These are phyloP conservation scores for Aspergillus oerlinghausenensis DNA, from an alignment of 2,329 filamentous ascomycete species.

Conservation along the genomic window DNA sequence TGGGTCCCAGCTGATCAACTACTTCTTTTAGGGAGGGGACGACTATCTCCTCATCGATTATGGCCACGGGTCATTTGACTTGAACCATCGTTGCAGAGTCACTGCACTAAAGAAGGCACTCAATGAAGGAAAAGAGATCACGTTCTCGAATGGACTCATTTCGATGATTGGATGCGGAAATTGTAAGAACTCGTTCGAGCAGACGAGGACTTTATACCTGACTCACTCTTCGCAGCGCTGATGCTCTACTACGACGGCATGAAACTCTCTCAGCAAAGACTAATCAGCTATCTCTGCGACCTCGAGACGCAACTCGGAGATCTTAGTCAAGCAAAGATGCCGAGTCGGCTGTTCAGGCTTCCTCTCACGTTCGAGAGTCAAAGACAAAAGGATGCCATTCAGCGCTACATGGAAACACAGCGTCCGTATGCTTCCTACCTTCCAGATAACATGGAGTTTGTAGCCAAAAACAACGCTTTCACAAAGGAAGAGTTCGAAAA, in stretches of 20 bases:
- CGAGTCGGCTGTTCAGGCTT: slow-evolving; percentile 42
- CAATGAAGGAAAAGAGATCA: slow-evolving; percentile 29
- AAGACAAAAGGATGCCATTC: slow-evolving; percentile 47
- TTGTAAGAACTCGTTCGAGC: slow-evolving; percentile 17
- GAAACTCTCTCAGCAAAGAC: slow-evolving; percentile 32
- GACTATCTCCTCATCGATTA: slow-evolving; percentile 57
- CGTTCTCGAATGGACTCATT: slow-evolving; percentile 40
- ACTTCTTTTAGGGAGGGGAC: slow-evolving; percentile 40
- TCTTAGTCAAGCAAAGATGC: slow-evolving; percentile 37
- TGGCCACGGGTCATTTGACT: slow-evolving; percentile 51
- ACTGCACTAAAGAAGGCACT: slow-evolving; percentile 51
- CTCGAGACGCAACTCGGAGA: slow-evolving; percentile 40
- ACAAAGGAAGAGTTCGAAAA: slow-evolving; percentile 45
- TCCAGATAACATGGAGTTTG: slow-evolving; percentile 58
- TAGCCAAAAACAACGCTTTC: slow-evolving; percentile 53
- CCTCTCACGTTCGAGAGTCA: slow-evolving; percentile 42
- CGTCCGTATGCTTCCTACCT: slow-evolving; percentile 58
- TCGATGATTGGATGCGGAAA: slow-evolving; percentile 51
- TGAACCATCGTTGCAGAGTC: slow-evolving; percentile 54
- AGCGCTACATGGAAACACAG: slow-evolving; percentile 59
- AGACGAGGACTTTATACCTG: background rate
- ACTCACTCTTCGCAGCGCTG: slow-evolving; percentile 26
- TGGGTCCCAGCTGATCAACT: slow-evolving; percentile 2
- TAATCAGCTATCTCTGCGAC: slow-evolving; percentile 34
- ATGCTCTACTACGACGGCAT: slow-evolving; percentile 45